Evolutionary conservation across 768 basidiomycete species (phyloP), one percentile per base, ranked within the genome.

Genomic region (Pilatotrama ljubarskyi): DNA sequence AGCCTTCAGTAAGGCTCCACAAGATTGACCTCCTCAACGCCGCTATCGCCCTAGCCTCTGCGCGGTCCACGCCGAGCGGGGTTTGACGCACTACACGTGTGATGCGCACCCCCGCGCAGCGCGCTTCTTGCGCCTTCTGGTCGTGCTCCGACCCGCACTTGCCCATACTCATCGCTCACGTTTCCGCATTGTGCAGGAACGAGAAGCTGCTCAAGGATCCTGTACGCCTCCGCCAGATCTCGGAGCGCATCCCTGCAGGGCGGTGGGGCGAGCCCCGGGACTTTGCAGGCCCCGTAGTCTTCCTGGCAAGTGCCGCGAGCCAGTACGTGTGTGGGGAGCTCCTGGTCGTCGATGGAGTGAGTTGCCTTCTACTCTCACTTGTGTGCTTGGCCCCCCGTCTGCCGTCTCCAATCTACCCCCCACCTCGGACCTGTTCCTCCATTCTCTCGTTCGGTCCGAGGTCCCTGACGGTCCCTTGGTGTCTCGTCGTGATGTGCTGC

Each of bases 261-360:
- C 75, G 88, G 62, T 89, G 88, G 87, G 88, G 85, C 51, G 72
- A 74, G 44, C 87, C 87, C 6, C 72, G 70, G 7, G 87, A 89
- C 74, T 87, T 89, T 70, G 85, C 84, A 20, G 87, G 87, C 13
- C 84, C 84, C 7, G 73, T 84, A 56, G 79, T 89, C 29, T 89
- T 84, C 73, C 80, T 89, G 32, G 86, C 87, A 10, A 83, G 84
- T 61, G 70, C 70, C 52, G 87, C 85, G 1, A 84, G 82, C 63
- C 80, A 85, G 66, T 89, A 88, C 67, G 80, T 88, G n/a, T 84
- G 80, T 44, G 87, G 87, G 22, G 88, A 88, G 70, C 74, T 83
- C 22, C 66, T 89, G 35, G 78, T 86, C 41, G 87, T 88, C 62
- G 87, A 88, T 58, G 86, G 87, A 48, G 87, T 86, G 66, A 77